Base-by-base conservation (phyloP, 805 yeast genomes). In the Candida tammaniensis region DNA sequence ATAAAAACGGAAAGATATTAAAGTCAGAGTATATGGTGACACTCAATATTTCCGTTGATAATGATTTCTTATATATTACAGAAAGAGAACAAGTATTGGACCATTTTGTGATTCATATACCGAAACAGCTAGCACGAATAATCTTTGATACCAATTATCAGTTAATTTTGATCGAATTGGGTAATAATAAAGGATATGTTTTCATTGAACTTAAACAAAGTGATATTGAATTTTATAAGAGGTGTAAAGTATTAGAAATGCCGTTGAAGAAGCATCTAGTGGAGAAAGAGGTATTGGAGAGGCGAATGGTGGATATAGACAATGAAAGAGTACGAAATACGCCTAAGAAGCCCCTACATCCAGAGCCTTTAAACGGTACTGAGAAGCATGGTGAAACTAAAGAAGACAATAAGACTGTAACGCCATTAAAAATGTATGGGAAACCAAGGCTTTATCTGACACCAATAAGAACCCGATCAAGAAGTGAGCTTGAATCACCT, bases 121-220 rank as follows among this genome's bases (percentile, higher is more conserved):
- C 27, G 9, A 34, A 27, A 17, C 39, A 32, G 15, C 20, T 35
- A 14, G 19, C 24, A 12, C 4, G 16, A 5, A 23, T 35, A 24
- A 11, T 12, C 9, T 24, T 24, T 18, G 24, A 16, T 7, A 11
- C 13, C 8, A 21, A 22, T 14, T 23, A 15, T 14, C 17, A 25
- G 11, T 19, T 5, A 18, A 10, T 24, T 11, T 4, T 38, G 7
- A 13, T 38, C 3, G 42, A 33, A 20, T 24, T 38, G 19, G 16
- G 27, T 7, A 25, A 38, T 16, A 27, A 34, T 9, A 33, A 26
- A 15, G 42, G 42, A 6, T 33, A 38, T 23, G 8, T 38, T 16
- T 17, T 21, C 10, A 19, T 27, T n/a, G 22, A 7, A 9, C 17
- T 32, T n/a, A n/a, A n/a, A n/a, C n/a, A n/a, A n/a, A n/a, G n/a